A percentile compares a stretch with the other conserved stretches of the same genome.
phyloP scores from a whole-genome alignment of 257 asterid species.

The Solanum peruvianum region DNA sequence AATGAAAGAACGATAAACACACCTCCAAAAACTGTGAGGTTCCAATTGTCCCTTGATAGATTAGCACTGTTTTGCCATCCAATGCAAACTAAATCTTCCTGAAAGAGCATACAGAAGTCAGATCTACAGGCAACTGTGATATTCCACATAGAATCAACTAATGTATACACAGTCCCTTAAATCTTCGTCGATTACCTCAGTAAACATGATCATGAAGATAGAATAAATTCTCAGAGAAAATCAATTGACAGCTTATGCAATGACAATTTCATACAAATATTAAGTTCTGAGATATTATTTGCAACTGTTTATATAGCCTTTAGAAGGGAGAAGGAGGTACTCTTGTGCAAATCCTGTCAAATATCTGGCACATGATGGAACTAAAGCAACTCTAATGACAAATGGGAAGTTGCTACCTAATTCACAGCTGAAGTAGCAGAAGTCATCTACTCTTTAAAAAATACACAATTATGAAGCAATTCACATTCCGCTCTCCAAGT shows the following conservation, averaged over 20 bases:
- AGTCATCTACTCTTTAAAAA: not conserved
- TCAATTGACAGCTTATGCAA: not conserved
- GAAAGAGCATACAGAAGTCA: slow-evolving; percentile 4
- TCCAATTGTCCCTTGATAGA: slow-evolving; percentile 56
- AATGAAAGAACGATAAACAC: not conserved
- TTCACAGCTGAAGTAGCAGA: not conserved
- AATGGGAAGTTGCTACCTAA: not conserved
- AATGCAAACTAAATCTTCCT: slow-evolving; percentile 84
- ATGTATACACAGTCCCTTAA: not conserved
- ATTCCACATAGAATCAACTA: not conserved
- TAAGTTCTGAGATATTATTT: not conserved
- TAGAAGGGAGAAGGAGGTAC: not conserved
- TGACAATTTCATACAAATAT: not conserved
- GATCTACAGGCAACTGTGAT: not conserved
- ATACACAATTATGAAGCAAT: not conserved
- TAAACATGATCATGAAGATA: not conserved
- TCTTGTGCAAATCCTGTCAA: not conserved
- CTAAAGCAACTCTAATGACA: not conserved
- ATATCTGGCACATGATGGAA: not conserved
- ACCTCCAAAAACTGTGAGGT: slow-evolving; percentile 90
- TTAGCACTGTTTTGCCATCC: slow-evolving; percentile 94
- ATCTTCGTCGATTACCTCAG: not conserved
- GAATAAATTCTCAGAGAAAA: not conserved
- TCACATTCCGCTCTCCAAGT: not conserved
- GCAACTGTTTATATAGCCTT: not conserved